phyloP scores from a whole-genome alignment of 768 basidiomycete genomes.

The Panaeolus cyanescens region DNA sequence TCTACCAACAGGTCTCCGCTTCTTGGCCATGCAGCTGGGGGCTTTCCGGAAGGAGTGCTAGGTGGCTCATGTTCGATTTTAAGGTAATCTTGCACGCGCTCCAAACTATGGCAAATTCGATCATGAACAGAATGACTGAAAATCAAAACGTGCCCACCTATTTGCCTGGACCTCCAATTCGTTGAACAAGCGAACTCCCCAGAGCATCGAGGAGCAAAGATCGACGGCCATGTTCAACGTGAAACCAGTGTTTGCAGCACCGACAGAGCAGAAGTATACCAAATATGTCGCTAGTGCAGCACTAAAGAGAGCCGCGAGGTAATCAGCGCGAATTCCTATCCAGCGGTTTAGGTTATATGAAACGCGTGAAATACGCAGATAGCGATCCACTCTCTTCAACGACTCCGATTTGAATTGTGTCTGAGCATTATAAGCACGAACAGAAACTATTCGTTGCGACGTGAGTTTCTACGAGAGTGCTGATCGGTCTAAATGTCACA shows the following conservation, averaged over 20 bases:
- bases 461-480: neutral
- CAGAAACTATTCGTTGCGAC: constrained; percentile 36
- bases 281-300: constrained; percentile 58
- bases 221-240: constrained; percentile 59
- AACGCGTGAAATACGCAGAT: constrained; percentile 42
- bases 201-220: constrained; percentile 59
- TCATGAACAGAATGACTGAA: constrained; percentile 1
- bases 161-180: constrained; percentile 43
- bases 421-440: constrained; percentile 67
- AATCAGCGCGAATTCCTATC: constrained; percentile 54
- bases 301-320: constrained; percentile 57
- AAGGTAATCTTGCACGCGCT: constrained; percentile 74
- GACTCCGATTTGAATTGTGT: constrained; percentile 44
- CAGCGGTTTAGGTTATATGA: constrained; percentile 53
- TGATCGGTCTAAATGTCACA: constrained; percentile 4
- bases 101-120: constrained; percentile 48
- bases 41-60: constrained; percentile 38
- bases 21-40: constrained; percentile 69
- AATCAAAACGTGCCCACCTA: constrained; percentile 16
- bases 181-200: constrained; percentile 44
- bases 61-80: constrained; percentile 58
- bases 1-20: constrained; percentile 57
- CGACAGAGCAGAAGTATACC: constrained; percentile 41
- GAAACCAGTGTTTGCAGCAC: constrained; percentile 50
- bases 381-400: constrained; percentile 52